Conservation (phyloP, 331 rosid species). For the Pyracantha coccinea region DNA sequence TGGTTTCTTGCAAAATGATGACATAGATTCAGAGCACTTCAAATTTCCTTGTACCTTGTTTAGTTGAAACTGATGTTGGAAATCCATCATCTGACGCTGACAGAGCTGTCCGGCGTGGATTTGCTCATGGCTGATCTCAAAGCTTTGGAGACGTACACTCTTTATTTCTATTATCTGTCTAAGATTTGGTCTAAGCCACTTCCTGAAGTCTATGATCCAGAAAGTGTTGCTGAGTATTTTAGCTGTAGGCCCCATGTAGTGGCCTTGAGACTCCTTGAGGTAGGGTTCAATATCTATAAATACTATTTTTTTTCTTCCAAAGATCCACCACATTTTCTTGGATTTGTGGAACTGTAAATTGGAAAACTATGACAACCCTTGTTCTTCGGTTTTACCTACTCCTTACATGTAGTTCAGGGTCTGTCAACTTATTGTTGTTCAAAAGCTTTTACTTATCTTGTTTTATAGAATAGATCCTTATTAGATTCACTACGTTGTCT, state of each 20-base stretch:
- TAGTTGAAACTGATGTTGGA: constrained; percentile 1
- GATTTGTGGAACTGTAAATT: not conserved
- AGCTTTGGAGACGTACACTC: constrained; percentile 74
- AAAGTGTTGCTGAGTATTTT: constrained; percentile 66
- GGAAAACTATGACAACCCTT: not conserved
- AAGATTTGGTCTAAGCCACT: constrained; percentile 92
- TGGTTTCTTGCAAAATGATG: not conserved
- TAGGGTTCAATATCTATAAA: constrained; percentile 14
- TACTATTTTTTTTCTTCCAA: not conserved
- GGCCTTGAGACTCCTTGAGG: constrained; percentile 78
- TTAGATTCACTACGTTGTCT: constrained; percentile 16
- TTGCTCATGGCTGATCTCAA: constrained; percentile 75
- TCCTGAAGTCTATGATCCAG: constrained; percentile 80
- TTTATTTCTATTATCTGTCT: constrained; percentile 52
- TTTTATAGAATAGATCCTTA: constrained; percentile 17
- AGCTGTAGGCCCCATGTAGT: constrained; percentile 74
- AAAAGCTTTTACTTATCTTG: constrained; percentile 7
- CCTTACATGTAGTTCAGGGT: not conserved
- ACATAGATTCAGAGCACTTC: not conserved
- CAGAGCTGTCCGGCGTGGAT: constrained; percentile 75
- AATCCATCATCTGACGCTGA: not conserved
- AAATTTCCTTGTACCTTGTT: not conserved
- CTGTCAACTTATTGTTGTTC: not conserved
- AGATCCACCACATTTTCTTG: not conserved
- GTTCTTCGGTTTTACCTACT: not conserved